Percentiles rank a stretch among this genome's conserved stretches.
Conservation (phyloP, 768 basidiomycete species). For the Epithele typhae region DNA sequence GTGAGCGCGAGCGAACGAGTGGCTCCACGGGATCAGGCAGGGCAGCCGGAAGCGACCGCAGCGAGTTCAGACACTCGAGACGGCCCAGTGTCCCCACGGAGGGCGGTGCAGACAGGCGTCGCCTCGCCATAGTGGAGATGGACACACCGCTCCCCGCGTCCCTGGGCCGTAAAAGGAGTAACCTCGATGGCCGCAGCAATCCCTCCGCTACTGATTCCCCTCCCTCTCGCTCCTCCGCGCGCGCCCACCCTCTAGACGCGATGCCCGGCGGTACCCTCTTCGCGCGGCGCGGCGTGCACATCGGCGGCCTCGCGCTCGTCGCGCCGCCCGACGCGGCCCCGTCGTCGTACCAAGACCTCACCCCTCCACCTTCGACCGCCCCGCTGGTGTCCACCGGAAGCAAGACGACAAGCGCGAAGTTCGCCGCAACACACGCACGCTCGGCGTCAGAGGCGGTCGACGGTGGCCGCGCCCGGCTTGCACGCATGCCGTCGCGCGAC, state of each 20-base stretch:
- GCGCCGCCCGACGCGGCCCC: slow-evolving; percentile 68
- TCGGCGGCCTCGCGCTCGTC: slow-evolving; percentile 56
- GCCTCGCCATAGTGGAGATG: slow-evolving; percentile 65
- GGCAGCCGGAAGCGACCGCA: slow-evolving; percentile 5
- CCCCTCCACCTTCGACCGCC: slow-evolving; percentile 49
- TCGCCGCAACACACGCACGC: slow-evolving; percentile 22
- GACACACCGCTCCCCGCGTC: slow-evolving; percentile 31
- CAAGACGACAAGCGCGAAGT: slow-evolving; percentile 3
- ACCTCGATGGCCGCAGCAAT: background rate
- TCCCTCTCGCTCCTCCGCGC: no score
- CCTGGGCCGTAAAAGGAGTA: slow-evolving; percentile 20
- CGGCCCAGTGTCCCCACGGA: slow-evolving; percentile 53
- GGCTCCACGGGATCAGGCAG: background rate
- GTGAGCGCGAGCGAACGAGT: slow-evolving; percentile 1
- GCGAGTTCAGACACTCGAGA: slow-evolving; percentile 24
- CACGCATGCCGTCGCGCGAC: slow-evolving; percentile 44
- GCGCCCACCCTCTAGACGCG: slow-evolving; percentile 1
- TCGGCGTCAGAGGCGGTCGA: slow-evolving; percentile 44
- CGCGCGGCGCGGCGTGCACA: slow-evolving; percentile 23
- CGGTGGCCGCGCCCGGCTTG: slow-evolving; percentile 25
- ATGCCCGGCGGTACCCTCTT: slow-evolving; percentile 11
- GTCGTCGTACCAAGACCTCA: slow-evolving; percentile 46
- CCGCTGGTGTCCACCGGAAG: slow-evolving; percentile 26
- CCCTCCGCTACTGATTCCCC: no score
- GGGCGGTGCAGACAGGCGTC: slow-evolving; percentile 59